These are phyloP conservation scores for Lepiota brunneoincarnata DNA, from an alignment of 768 basidiomycete species.

Conservation along the genomic window DNA sequence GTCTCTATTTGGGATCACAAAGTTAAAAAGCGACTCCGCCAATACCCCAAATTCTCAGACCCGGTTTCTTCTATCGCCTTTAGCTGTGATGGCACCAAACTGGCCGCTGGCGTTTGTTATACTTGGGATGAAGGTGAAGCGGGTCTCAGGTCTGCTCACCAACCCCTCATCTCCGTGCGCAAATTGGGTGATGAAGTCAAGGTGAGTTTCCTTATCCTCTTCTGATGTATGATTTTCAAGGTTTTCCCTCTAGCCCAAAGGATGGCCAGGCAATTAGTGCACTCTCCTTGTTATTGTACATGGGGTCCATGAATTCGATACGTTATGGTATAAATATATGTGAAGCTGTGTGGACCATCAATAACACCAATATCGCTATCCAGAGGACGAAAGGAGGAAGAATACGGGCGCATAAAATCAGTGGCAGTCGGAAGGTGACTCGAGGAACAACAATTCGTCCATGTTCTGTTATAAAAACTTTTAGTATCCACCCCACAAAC, in stretches of 20 bases:
- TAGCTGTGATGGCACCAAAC: slow-evolving; percentile 75
- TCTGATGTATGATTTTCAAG: not conserved
- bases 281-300: too few species aligned
- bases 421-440: too few species aligned
- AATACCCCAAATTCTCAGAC: slow-evolving; percentile 77
- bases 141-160: slow-evolving; percentile 61
- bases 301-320: too few species aligned
- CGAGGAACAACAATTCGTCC: too few species aligned
- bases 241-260: slow-evolving; percentile 1
- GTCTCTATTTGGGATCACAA: slow-evolving; percentile 98
- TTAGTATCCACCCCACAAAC: too few species aligned
- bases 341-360: too few species aligned
- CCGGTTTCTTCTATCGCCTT: slow-evolving; percentile 81
- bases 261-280: slow-evolving; percentile 7
- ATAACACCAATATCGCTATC: too few species aligned
- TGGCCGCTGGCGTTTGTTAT: slow-evolving; percentile 86
- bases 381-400: too few species aligned
- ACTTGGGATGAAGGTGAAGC: slow-evolving; percentile 88
- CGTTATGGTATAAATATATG: too few species aligned
- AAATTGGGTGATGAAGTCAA: slow-evolving; percentile 77
- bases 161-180: slow-evolving; percentile 60
- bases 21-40: slow-evolving; percentile 91
- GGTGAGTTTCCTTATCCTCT: slow-evolving; percentile 14
- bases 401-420: too few species aligned
- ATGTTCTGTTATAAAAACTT: too few species aligned